Base-by-base conservation (phyloP, 2,329 filamentous ascomycete genomes). In the Albophoma yamanashiensis region DNA sequence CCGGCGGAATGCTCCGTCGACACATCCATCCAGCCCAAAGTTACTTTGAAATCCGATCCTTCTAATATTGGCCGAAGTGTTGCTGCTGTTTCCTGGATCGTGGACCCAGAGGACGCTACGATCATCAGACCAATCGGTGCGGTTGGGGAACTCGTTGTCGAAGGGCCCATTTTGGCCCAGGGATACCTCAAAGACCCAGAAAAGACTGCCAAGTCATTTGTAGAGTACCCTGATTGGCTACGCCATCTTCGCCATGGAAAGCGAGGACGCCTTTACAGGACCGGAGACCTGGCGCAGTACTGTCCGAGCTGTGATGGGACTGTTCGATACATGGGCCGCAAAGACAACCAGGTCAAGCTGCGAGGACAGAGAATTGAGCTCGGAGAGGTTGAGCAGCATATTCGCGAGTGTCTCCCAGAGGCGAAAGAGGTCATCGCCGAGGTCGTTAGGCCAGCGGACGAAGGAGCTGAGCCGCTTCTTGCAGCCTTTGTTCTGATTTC, bases 101-200 rank as follows among this genome's bases (percentile, higher is more conserved):
- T 67, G 9, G 63, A 69, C 40, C 56, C 64, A 1, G 59, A 64
- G 12, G 63, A 70, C 43, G 56, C 59, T 58, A 39, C 62, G 15
- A 39, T 31, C 61, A 50, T 62, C 38, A 8, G 59, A 62, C 42
- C 65, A 2, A 34, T 63, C n/a, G 71, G 71, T 1, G 59, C 52
- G 8, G 56, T 68, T 1, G 72, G 72, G 2, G 74, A 76, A 59
- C 64, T 76, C 17, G 62, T 73, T 3, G 60, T 79, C 25, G 74
- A 74, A 60, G 76, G 77, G 0, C 80, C 79, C 0, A 73, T 76
- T 2, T 74, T 84, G 12, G 79, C 76, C 17, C 70, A 74, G 52
- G 79, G 80, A 38, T 84, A 84, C 61, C 67, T 82, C 17, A 76
- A 79, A 57, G 67, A 73, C 31, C 31, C 67, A 0, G 58, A 55